A percentile compares a stretch with the other conserved stretches of the same genome.
phyloP scores from a whole-genome alignment of 768 basidiomycete genomes.

The Boletus pseudo-olivaceus region DNA sequence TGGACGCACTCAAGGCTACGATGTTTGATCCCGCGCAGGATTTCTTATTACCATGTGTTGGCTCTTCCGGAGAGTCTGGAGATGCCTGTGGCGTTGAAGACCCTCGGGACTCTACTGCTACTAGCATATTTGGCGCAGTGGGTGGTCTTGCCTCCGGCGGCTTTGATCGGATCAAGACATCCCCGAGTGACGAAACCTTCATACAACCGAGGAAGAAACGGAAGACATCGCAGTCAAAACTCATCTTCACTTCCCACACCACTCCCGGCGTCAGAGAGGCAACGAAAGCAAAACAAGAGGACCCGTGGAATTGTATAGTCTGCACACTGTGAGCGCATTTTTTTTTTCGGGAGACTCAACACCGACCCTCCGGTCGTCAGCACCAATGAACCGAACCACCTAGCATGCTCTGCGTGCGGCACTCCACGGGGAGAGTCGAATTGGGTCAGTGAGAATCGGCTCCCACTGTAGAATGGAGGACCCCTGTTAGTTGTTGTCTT shows the following conservation, averaged over 20 bases:
- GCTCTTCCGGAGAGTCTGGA: slow-evolving; percentile 2
- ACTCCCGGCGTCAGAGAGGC: not conserved
- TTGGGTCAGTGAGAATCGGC: slow-evolving; percentile 9
- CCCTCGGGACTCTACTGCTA: not conserved
- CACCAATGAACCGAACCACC: slow-evolving; percentile 47
- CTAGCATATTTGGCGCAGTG: not conserved
- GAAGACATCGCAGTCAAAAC: slow-evolving; percentile 21
- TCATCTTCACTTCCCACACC: not conserved
- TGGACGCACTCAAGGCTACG: slow-evolving; percentile 40
- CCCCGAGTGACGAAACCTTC: not conserved
- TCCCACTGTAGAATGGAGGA: not conserved
- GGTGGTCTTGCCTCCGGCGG: not conserved
- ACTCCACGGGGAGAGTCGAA: slow-evolving; percentile 46
- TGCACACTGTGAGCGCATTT: slow-evolving; percentile 58
- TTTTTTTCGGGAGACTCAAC: not conserved
- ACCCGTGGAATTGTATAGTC: slow-evolving; percentile 50
- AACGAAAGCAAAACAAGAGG: slow-evolving; percentile 36
- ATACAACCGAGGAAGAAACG: slow-evolving; percentile 16
- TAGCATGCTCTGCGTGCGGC: slow-evolving; percentile 61
- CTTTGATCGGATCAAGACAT: not conserved
- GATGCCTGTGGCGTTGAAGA: not conserved
- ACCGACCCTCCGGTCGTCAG: slow-evolving; percentile 33
- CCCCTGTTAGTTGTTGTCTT: not conserved
- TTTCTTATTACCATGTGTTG: slow-evolving; percentile 41
- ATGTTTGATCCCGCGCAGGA: slow-evolving; percentile 48